Base-by-base conservation (phyloP, 306 rosid species). In the Pyrus communis region DNA sequence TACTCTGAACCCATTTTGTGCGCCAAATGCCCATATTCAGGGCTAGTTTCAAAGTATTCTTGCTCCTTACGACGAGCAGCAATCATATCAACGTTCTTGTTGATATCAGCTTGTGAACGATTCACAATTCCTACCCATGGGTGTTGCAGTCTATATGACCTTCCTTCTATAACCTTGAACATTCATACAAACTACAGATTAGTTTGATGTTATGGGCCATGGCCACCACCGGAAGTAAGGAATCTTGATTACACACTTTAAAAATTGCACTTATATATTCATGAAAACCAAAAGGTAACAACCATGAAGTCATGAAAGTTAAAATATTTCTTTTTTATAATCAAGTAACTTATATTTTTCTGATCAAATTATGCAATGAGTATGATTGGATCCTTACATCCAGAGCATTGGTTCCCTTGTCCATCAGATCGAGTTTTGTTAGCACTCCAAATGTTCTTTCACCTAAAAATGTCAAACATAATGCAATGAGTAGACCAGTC, bases 51-150 rank as follows among this genome's bases (percentile, higher is more conserved):
- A 66, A 94, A 94, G 86, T 94, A 94, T 80, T 94, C 97, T 25
- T 81, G 87, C 81, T 94, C 98, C 89, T 94, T 94, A 73, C 83
- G 87, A 70, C 98, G 97, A 82, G 98, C 98, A 79, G 78, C 80
- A 63, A 90, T 90, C 98, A 94, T 94, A 85, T 94, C 98, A 75
- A 92, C 94, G 67, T 92, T 91, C 87, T 81, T 91, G 83, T 94
- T 94, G 77, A 94, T 94, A 78, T 94, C 98, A 81, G 98, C 97
- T 85, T 94, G 98, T 49, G 98, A 94, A 86, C 98, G 98, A 81
- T 94, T 94, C 77, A 94, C 98, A 80, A 94, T 86, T 82, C 98
- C 98, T 79, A 94, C 97, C 98, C 98, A 94, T 70, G 98, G 98
- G 83, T 94, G 96, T 78, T 92, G 97, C 88, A 94, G 90, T 73